These are phyloP conservation scores for Lachancea waltii DNA, from an alignment of 805 yeast genomes.

Conservation along the genomic window DNA sequence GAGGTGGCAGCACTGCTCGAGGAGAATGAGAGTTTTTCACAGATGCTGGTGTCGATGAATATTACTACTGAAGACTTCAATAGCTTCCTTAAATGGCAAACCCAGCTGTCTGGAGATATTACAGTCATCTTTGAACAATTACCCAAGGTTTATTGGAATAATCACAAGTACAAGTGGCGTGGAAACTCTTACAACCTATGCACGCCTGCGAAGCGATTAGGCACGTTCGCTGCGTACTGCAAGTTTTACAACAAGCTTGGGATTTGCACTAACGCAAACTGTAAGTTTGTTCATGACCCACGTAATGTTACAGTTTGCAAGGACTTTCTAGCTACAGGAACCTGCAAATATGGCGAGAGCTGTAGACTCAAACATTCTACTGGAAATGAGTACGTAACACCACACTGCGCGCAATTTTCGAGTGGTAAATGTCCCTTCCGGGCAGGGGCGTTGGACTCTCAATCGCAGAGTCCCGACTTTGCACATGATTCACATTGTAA, in stretches of 20 bases:
- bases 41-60: neutral
- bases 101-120: neutral
- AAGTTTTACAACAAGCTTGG: slow-evolving; percentile 9
- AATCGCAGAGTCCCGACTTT: neutral
- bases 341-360: slow-evolving; percentile 9
- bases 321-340: slow-evolving; percentile 1
- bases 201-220: neutral
- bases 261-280: slow-evolving; percentile 8
- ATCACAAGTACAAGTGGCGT: slow-evolving; percentile 3
- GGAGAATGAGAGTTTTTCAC: neutral
- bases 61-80: slow-evolving; percentile 1
- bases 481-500: slow-evolving; percentile 1
- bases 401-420: slow-evolving; percentile 5
- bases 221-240: slow-evolving; percentile 8
- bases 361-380: slow-evolving; percentile 8
- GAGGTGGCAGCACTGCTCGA: slow-evolving; percentile 1
- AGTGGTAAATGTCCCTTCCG: slow-evolving; percentile 4
- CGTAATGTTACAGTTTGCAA: slow-evolving; percentile 7
- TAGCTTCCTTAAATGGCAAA: slow-evolving; percentile 5
- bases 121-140: slow-evolving; percentile 5
- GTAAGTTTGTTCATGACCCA: slow-evolving; percentile 11
- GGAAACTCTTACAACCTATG: slow-evolving; percentile 1
- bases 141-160: slow-evolving; percentile 6
- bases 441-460: slow-evolving; percentile 5
- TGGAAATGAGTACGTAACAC: slow-evolving; percentile 7